Evolutionary conservation across 345 rosid genomes (phyloP).

Genomic region (Anacardium occidentale): DNA sequence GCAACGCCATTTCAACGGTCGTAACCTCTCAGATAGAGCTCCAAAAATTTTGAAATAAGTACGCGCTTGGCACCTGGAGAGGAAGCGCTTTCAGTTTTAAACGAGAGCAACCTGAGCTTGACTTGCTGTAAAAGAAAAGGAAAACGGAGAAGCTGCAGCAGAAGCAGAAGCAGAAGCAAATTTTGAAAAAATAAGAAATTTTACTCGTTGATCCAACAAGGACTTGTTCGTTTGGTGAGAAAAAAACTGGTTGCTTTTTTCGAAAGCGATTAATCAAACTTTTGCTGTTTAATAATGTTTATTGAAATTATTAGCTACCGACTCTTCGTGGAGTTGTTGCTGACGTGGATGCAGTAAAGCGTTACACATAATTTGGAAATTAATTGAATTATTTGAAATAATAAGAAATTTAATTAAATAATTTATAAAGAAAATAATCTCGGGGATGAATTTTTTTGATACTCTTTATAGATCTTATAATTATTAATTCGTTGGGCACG

Average conservation of each 20-base stretch:
- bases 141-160: neutral
- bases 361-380: neutral
- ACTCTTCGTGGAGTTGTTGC: neutral
- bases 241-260: neutral
- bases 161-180: too few species aligned
- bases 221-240: neutral
- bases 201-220: neutral
- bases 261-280: slow-evolving; percentile 4
- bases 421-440: too few species aligned
- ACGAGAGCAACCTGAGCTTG: neutral
- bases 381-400: too few species aligned
- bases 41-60: neutral
- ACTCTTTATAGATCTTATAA: too few species aligned
- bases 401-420: too few species aligned
- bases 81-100: neutral
- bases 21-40: neutral
- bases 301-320: neutral
- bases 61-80: neutral
- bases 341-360: neutral
- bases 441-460: too few species aligned
- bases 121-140: neutral
- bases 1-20: slow-evolving; percentile 59
- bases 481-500: too few species aligned
- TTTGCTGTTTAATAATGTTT: too few species aligned
- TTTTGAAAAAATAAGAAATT: too few species aligned